These are phyloP conservation scores for Ramaria rubella DNA, from an alignment of 768 basidiomycete genomes.

Conservation along the genomic window DNA sequence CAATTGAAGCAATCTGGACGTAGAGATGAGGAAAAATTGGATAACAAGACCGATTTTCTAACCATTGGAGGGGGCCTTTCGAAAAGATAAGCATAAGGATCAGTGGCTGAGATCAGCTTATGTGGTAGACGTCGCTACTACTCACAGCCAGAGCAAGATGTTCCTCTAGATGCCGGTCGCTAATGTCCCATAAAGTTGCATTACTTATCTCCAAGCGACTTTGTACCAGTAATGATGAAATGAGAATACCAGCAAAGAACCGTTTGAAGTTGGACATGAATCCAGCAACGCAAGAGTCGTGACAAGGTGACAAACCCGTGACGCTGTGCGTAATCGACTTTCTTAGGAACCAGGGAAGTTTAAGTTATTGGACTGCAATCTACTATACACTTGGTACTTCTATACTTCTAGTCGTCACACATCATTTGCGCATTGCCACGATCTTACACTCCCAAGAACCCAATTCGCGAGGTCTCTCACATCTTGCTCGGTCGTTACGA, in stretches of 20 bases:
- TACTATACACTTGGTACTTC: no score
- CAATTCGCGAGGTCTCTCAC: constrained; percentile 46
- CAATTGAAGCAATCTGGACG: constrained; percentile 79
- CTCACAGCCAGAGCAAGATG: not conserved
- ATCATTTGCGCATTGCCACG: not conserved
- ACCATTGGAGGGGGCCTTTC: constrained; percentile 4
- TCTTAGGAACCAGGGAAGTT: not conserved
- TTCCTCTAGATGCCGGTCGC: not conserved
- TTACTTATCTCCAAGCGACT: not conserved
- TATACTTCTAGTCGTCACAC: no score
- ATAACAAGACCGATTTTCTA: not conserved
- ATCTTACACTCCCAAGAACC: constrained; percentile 31
- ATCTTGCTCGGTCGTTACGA: constrained; percentile 39
- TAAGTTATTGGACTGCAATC: not conserved
- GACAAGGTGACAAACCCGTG: not conserved
- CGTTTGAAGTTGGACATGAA: not conserved
- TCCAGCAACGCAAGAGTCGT: not conserved
- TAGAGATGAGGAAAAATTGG: not conserved
- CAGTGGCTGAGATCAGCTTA: not conserved
- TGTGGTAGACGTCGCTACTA: not conserved
- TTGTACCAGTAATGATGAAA: not conserved
- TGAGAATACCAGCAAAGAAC: not conserved
- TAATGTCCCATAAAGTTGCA: not conserved
- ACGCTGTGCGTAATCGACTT: no score
- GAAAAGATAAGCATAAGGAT: not conserved